phyloP scores from a whole-genome alignment of 768 basidiomycete genomes.

The Clitopilus passeckerianus region DNA sequence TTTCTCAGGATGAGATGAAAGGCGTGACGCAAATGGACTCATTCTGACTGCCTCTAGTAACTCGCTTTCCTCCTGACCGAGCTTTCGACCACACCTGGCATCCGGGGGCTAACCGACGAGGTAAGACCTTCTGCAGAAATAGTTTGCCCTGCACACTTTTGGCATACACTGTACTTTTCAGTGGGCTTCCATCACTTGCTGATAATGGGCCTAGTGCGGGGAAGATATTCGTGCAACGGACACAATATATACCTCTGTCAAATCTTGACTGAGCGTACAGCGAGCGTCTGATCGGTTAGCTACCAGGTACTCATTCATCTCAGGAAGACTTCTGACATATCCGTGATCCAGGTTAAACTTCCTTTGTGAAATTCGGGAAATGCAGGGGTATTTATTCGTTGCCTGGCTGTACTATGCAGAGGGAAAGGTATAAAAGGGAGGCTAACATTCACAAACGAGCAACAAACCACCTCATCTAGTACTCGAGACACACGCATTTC shows the following conservation, averaged over 20 bases:
- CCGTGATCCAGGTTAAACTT: neutral
- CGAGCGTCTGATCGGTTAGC: neutral
- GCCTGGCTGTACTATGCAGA: neutral
- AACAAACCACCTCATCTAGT: neutral
- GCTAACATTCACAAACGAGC: neutral
- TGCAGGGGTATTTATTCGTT: neutral
- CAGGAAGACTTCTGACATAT: neutral
- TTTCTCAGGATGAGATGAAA: neutral
- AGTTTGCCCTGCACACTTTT: too few species aligned
- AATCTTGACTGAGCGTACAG: neutral
- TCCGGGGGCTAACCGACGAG: too few species aligned
- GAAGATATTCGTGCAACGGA: neutral
- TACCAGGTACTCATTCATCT: neutral
- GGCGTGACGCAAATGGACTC: neutral
- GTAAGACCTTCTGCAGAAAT: too few species aligned
- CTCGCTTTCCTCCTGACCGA: too few species aligned
- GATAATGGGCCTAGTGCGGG: too few species aligned
- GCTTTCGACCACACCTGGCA: too few species aligned
- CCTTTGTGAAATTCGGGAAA: neutral
- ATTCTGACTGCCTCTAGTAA: too few species aligned
- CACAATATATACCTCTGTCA: neutral
- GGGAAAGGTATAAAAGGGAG: neutral
- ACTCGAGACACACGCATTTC: neutral
- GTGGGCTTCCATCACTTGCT: too few species aligned
- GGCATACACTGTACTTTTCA: too few species aligned